Conservation (phyloP, 2,329 filamentous ascomycete species). For the Ophiosphaerella herpotricha region DNA sequence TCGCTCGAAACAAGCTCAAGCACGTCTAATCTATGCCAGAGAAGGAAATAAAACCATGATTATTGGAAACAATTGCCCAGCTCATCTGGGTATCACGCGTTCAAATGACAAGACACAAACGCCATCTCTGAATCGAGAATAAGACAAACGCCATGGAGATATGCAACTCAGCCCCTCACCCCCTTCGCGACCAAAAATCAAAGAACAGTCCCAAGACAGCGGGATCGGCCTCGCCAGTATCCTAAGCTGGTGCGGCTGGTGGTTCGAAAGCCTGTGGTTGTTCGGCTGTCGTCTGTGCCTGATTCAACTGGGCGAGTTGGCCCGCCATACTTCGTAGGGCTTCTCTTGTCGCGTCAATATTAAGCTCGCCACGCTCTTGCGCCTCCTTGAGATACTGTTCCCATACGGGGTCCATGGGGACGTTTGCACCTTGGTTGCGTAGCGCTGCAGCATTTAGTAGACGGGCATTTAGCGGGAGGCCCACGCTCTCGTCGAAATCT, state of each 20-base stretch:
- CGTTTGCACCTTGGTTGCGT: slow-evolving; percentile 62
- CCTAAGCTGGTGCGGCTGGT: slow-evolving; percentile 16
- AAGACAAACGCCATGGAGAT: neutral
- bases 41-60: neutral
- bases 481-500: slow-evolving; percentile 57
- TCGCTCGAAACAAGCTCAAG: neutral
- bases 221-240: neutral
- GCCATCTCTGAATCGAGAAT: neutral
- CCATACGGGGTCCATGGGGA: slow-evolving; percentile 71
- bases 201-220: slow-evolving; percentile 2
- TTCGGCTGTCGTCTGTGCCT: slow-evolving; percentile 8
- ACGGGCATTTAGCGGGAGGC: slow-evolving; percentile 64
- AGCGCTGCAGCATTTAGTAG: slow-evolving; percentile 67
- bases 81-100: slow-evolving; percentile 1
- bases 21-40: neutral
- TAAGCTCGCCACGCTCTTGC: slow-evolving; percentile 62
- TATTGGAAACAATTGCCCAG: neutral
- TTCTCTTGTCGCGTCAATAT: slow-evolving; percentile 40
- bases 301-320: slow-evolving; percentile 32
- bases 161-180: neutral
- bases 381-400: slow-evolving; percentile 76
- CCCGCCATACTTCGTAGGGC: slow-evolving; percentile 38
- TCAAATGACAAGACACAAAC: neutral
- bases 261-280: slow-evolving; percentile 7
- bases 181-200: neutral